A percentile compares a stretch with the other conserved stretches of the same genome.
These are phyloP conservation scores for Aspergillus pseudoterreus DNA, from an alignment of 2,329 filamentous ascomycete genomes.

Conservation along the genomic window DNA sequence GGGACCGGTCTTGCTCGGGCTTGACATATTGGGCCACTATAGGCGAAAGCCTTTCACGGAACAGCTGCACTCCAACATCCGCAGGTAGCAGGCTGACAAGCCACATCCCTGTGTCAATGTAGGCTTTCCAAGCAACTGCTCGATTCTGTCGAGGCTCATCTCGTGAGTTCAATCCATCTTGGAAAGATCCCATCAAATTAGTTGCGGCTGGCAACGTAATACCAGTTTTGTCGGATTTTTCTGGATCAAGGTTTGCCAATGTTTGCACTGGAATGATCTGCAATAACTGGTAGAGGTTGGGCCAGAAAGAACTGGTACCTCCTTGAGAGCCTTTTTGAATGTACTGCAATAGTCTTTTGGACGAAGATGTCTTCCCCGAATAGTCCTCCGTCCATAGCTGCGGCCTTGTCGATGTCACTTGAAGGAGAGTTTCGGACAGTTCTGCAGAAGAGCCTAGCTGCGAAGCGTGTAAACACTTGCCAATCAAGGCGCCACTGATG, in stretches of 20 bases:
- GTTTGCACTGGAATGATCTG: slow-evolving; percentile 52
- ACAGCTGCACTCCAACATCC: slow-evolving; percentile 46
- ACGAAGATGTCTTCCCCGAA: slow-evolving; percentile 53
- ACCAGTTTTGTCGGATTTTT: slow-evolving; percentile 18
- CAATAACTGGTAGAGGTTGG: slow-evolving; percentile 61
- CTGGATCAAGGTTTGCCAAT: slow-evolving; percentile 24
- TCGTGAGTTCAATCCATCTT: slow-evolving; percentile 66
- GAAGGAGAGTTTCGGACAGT: slow-evolving; percentile 63
- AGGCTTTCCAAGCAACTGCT: slow-evolving; percentile 68
- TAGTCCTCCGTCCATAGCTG: slow-evolving; percentile 70
- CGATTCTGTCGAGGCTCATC: slow-evolving; percentile 71
- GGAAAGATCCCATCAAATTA: slow-evolving; percentile 63
- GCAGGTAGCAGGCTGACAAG: slow-evolving; percentile 48
- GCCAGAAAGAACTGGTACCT: slow-evolving; percentile 71
- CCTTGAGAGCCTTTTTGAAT: slow-evolving; percentile 80
- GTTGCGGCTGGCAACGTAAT: slow-evolving; percentile 50
- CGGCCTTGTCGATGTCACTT: slow-evolving; percentile 62
- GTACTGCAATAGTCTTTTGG: slow-evolving; percentile 63
- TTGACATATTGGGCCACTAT: slow-evolving; percentile 53
- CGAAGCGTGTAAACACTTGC: slow-evolving; percentile 66
- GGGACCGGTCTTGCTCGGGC: slow-evolving; percentile 41
- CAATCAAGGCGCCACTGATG: slow-evolving; percentile 66
- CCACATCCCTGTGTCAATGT: slow-evolving; percentile 61
- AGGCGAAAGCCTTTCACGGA: slow-evolving; percentile 49
- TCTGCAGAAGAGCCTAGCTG: slow-evolving; percentile 73